Evolutionary conservation across 2,329 filamentous ascomycete genomes (phyloP).

Genomic region (Pestalotiopsis sp.): DNA sequence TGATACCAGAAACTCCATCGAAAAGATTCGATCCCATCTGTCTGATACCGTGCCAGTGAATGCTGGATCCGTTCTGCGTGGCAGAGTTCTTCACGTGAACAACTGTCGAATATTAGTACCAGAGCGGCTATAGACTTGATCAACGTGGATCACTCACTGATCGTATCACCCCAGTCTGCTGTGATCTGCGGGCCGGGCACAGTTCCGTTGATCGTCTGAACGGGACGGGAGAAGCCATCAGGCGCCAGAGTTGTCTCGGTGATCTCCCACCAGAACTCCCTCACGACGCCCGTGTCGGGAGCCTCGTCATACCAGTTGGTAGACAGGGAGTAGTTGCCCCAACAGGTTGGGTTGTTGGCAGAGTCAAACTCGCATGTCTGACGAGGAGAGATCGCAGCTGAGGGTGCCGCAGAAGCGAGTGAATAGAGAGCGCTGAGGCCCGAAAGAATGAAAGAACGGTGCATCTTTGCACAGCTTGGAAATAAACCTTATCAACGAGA

Average conservation of each 20-base stretch:
- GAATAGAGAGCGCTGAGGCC: slow-evolving; percentile 1
- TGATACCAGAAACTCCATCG: slow-evolving; percentile 56
- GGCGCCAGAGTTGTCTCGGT: slow-evolving; percentile 26
- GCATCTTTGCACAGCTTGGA: slow-evolving; percentile 1
- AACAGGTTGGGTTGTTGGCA: slow-evolving; percentile 13
- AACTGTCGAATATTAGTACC: slow-evolving; percentile 15
- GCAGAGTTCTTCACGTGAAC: slow-evolving; percentile 56
- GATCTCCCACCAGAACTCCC: slow-evolving; percentile 32
- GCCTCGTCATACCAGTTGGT: slow-evolving; percentile 32
- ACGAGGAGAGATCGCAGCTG: neutral
- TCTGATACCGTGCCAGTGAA: slow-evolving; percentile 67
- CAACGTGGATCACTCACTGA: slow-evolving; percentile 31
- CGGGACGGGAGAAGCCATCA: slow-evolving; percentile 31
- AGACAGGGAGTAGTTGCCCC: slow-evolving; percentile 40
- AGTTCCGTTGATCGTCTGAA: slow-evolving; percentile 42
- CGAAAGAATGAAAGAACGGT: slow-evolving; percentile 6
- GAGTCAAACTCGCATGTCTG: slow-evolving; percentile 9
- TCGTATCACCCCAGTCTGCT: slow-evolving; percentile 50
- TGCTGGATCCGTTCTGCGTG: slow-evolving; percentile 57
- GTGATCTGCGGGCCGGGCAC: slow-evolving; percentile 29
- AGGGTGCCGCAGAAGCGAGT: neutral
- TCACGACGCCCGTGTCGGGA: slow-evolving; percentile 38
- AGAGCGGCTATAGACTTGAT: slow-evolving; percentile 13
- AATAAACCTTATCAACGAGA: neutral
- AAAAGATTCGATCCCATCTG: slow-evolving; percentile 37